These are phyloP conservation scores for Fusarium sp. DNA, from an alignment of 2,329 filamentous ascomycete species.

Conservation along the genomic window DNA sequence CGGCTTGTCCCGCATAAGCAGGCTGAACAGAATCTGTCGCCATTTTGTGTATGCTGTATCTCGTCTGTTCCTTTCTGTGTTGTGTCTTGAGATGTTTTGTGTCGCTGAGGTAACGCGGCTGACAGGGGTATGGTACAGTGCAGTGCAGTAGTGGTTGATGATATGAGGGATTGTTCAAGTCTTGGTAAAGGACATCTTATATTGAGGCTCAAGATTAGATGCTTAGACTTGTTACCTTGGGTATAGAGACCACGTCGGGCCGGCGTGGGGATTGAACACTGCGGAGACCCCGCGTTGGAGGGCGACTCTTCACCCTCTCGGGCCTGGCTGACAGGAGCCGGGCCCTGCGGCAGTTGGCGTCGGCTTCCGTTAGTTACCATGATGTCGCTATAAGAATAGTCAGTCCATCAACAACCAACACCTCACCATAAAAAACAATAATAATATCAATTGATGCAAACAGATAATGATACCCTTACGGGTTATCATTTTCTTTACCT, in stretches of 20 bases:
- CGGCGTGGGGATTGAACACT: constrained; percentile 36
- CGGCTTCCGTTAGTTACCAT: constrained; percentile 8
- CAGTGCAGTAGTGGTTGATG: not conserved
- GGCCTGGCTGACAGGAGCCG: not conserved
- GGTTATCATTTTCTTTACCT: too few species aligned
- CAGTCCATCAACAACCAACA: too few species aligned
- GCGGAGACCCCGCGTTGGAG: constrained; percentile 37
- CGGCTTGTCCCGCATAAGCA: constrained; percentile 33
- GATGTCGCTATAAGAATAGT: too few species aligned
- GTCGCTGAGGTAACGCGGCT: constrained; percentile 16
- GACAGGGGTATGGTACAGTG: not conserved
- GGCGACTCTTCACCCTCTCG: not conserved
- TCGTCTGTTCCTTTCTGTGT: not conserved
- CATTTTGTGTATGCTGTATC: constrained; percentile 14
- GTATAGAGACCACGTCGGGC: constrained; percentile 11
- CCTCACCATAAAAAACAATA: too few species aligned
- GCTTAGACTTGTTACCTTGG: constrained; percentile 9
- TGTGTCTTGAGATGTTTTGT: not conserved
- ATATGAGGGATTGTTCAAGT: not conserved
- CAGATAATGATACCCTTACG: too few species aligned
- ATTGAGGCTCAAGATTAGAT: constrained; percentile 19
- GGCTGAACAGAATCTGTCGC: constrained; percentile 19
- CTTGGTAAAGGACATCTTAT: constrained; percentile 11
- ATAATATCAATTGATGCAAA: too few species aligned
- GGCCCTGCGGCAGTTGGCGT: constrained; percentile 34